Conservation (phyloP, 1,284 basidiomycete species). For the Pseudozyma tsukubaensis region DNA sequence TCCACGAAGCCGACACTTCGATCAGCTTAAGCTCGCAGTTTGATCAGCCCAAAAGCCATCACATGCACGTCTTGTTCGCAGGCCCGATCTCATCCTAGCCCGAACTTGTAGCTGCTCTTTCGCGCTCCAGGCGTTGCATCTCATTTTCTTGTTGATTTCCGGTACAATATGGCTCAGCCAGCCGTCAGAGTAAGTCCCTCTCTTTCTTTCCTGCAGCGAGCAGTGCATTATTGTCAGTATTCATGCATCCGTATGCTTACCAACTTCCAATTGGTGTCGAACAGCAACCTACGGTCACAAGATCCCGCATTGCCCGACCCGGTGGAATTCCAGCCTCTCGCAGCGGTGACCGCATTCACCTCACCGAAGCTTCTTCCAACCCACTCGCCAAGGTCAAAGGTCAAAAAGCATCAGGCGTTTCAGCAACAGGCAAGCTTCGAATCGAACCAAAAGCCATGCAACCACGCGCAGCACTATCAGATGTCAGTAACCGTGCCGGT, state of each 20-base stretch:
- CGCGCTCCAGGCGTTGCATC: conserved; percentile 5
- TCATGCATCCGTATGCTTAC: no score
- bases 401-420: conserved; percentile 17
- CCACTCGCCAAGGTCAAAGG: conserved; percentile 30
- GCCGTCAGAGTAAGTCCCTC: conserved; percentile 33
- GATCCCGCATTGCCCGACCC: conserved; percentile 38
- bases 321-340: conserved; percentile 48
- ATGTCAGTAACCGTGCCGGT: conserved; percentile 48
- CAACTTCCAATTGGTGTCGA: not conserved
- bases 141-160: not conserved
- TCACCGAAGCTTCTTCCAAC: conserved; percentile 41
- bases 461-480: conserved; percentile 40
- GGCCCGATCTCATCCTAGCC: not conserved
- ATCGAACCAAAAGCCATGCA: conserved; percentile 29
- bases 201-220: no score
- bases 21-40: no score
- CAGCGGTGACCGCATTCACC: conserved; percentile 48
- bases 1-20: no score
- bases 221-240: no score
- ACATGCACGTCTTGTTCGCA: not conserved
- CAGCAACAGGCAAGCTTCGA: conserved; percentile 25
- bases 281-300: conserved; percentile 36
- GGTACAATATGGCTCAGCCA: conserved; percentile 38
- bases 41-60: no score
- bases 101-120: conserved; percentile 12